Evolutionary conservation across 1,284 basidiomycete genomes (phyloP), one percentile per base, ranked within the genome.

Genomic region (Ustilago tritici): DNA sequence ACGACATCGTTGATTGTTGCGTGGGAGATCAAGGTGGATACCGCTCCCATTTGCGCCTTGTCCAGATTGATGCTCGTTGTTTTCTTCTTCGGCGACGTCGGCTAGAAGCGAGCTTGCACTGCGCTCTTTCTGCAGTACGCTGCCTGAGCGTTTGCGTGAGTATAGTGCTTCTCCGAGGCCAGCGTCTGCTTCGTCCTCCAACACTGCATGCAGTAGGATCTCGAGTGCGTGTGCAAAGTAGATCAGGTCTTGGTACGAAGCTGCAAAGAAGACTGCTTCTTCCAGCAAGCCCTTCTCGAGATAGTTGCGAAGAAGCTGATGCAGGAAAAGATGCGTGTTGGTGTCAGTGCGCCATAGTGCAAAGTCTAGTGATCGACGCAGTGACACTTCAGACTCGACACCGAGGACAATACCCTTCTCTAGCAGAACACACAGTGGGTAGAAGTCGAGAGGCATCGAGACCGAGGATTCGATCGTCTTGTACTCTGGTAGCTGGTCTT

Each of bases 351-450:
- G 91, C 88, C 96, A 98, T 87, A 97, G 92, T 9, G 93, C 92
- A 85, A 98, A 98, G 12, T 95, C 91, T 6, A 99, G 88, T 61
- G 92, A 93, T 19, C 90, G 88, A 46, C 93, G 90, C 28, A 92
- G 89, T 2, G 91, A 92, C 2, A 91, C 90, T 85, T 97, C 95
- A 63, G 95, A 91, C 80, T 98, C 95, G 43, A 93, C 93, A 9
- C 96, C 97, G 64, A 99, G 95, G 73, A 99, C 94, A 79, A 99
- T 97, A 0, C 95, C 97, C 85, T 98, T 98, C 86, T 98, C 95
- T 93, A 99, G 96, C 23, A 99, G 89, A 6, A 97, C 94, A 69
- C 95, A 97, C 4, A 99, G 87, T 0, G 96, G 96, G 84, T 99
- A 98, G 82, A 98, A 98, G 79, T 97, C 93, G 10, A 98, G 88